Base-by-base conservation (phyloP, 306 rosid genomes). In the Gastrolobium bilobum region DNA sequence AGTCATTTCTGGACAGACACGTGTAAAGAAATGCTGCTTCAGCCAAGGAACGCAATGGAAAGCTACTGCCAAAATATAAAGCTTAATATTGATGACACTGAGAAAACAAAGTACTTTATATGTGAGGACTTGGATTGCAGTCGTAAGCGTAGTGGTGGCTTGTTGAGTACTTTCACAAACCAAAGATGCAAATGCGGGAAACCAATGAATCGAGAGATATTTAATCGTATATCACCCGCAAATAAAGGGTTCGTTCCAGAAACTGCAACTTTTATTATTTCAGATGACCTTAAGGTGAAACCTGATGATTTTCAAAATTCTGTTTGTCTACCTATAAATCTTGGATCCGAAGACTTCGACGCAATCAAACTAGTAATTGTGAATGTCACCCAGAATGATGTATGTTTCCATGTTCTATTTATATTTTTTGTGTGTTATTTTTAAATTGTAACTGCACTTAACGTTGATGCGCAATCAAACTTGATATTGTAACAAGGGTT, bases 1-100 rank as follows among this genome's bases (percentile, higher is more conserved):
- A 10, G 31, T 2, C 53, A 68, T 5, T 46, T 68, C 2, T 44
- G 3, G 11, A 30, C 57, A 26, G 30, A 44, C 3, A 10, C 26
- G 2, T 68, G 73, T 3, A 68, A 68, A 47, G 20, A 29, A 13
- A 68, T 68, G 73, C 4, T 68, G 0, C 42, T 68, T 5, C 40
- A 29, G 2, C 73, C 73, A 2, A 68, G 29, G 11, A 68, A 68
- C 40, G 29, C 73, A 26, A 26, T 30, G 42, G 42, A 44, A 11
- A 1, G 10, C 10, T 10, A 29, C 3, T 46, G 56, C 7, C 40
- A 2, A 44, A 29, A 47, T 4, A 4, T 68, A 10, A 46, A 68
- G 10, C 54, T 68, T 1, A 46, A 68, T 10, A 46, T 68, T 11
- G 42, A 68, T 3, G 42, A 68, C 20, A 68, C 56, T 10, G 56